Percentiles rank a stretch among this genome's conserved stretches.
phyloP scores from a whole-genome alignment of 257 asterid species.

The Eustoma russellianum region DNA sequence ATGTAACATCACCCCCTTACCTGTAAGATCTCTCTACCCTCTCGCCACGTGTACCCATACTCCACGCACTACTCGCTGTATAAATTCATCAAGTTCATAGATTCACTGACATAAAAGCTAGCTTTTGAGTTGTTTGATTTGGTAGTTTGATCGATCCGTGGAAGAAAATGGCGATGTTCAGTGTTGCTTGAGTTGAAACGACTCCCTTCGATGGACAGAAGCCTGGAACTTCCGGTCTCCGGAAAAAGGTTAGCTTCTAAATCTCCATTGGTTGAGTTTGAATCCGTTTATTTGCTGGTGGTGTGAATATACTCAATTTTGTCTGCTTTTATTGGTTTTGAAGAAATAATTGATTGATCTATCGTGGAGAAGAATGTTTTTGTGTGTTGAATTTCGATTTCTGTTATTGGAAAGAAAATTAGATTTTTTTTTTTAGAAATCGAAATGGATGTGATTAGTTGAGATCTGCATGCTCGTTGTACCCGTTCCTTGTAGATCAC shows the following conservation, averaged over 20 bases:
- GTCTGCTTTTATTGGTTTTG: background rate
- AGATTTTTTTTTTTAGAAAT: background rate
- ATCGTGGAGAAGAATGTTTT: too few relatives aligned
- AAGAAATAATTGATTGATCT: background rate
- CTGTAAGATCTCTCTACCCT: constrained; percentile 9
- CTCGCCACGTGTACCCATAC: too few relatives aligned
- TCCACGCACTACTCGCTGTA: too few relatives aligned
- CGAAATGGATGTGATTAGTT: background rate
- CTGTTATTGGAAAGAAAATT: background rate
- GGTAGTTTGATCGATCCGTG: too few relatives aligned
- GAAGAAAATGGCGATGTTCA: constrained; percentile 55
- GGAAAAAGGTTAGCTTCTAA: constrained; percentile 62
- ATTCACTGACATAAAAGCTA: too few relatives aligned
- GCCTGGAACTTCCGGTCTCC: constrained; percentile 92
- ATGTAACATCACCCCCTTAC: constrained; percentile 21
- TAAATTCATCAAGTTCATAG: too few relatives aligned
- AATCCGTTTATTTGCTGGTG: too few relatives aligned
- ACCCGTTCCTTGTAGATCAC: too few relatives aligned
- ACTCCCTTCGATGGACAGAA: constrained; percentile 85
- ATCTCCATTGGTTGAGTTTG: background rate
- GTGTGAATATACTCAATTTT: background rate
- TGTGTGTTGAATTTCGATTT: background rate
- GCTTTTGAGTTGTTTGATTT: too few relatives aligned
- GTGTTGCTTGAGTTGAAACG: constrained; percentile 54
- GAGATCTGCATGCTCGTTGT: background rate